These are phyloP conservation scores for Spizellomyces punctatus DNA, from an alignment of 192 early-diverging fungal genomes.

Conservation along the genomic window DNA sequence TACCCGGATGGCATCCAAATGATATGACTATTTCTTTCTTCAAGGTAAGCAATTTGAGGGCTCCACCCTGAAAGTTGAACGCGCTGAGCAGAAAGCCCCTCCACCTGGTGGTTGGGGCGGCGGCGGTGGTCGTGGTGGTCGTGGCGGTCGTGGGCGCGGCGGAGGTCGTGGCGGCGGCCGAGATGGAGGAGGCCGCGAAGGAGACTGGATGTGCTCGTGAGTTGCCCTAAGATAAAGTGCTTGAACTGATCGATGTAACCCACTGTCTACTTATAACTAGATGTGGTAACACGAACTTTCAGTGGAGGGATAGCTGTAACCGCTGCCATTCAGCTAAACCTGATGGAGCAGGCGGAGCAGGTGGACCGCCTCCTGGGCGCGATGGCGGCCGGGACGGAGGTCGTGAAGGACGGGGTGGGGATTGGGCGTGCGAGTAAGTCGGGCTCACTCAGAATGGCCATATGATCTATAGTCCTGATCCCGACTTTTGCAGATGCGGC, in stretches of 20 bases:
- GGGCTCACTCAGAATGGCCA: too few relatives aligned
- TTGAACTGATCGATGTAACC: not conserved
- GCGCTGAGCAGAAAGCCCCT: slow-evolving; percentile 58
- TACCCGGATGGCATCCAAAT: not conserved
- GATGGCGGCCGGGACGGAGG: too few relatives aligned
- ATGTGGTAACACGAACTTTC: slow-evolving; percentile 67
- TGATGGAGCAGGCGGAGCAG: slow-evolving; percentile 42
- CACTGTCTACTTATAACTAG: not conserved
- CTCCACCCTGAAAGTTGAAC: slow-evolving; percentile 62
- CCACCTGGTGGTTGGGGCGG: slow-evolving; percentile 37
- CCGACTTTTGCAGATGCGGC: not conserved
- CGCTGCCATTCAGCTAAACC: slow-evolving; percentile 61
- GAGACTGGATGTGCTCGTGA: slow-evolving; percentile 34
- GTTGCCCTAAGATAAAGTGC: not conserved
- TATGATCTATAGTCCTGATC: too few relatives aligned
- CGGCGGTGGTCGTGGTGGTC: slow-evolving; percentile 42
- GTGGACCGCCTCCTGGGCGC: slow-evolving; percentile 11
- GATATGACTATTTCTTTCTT: slow-evolving; percentile 32
- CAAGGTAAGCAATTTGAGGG: slow-evolving; percentile 57
- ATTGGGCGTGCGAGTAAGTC: slow-evolving; percentile 38
- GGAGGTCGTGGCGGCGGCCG: slow-evolving; percentile 47
- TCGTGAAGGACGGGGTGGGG: slow-evolving; percentile 23
- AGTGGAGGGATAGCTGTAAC: slow-evolving; percentile 63
- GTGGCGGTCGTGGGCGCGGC: slow-evolving; percentile 51
- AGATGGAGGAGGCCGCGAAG: slow-evolving; percentile 47